A percentile compares a stretch with the other conserved stretches of the same genome.
phyloP scores from a whole-genome alignment of 202 grass and related monocot genomes.

The Setaria italica region DNA sequence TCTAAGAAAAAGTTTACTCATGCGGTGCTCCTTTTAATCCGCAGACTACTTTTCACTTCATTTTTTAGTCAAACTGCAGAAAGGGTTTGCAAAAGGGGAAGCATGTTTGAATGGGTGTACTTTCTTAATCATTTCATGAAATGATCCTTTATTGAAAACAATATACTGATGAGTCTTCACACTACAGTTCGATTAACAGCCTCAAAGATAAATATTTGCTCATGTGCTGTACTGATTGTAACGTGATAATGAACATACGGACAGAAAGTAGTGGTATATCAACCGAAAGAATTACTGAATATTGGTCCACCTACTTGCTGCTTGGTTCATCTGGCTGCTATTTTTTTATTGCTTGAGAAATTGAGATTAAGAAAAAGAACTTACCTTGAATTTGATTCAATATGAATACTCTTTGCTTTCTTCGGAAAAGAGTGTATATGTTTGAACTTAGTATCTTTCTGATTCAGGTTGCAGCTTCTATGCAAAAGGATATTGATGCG shows the following conservation, averaged over 20 bases:
- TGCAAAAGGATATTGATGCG: constrained; percentile 95
- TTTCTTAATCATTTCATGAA: constrained; percentile 46
- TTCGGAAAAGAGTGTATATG: neutral
- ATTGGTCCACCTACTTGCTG: neutral
- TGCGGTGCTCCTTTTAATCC: constrained; percentile 47
- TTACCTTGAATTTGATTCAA: neutral
- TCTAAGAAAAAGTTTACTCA: constrained; percentile 50
- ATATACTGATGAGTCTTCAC: neutral
- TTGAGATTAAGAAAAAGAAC: neutral
- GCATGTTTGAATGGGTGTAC: constrained; percentile 51
- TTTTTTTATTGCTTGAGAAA: neutral
- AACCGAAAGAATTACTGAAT: neutral
- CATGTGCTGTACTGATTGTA: neutral
- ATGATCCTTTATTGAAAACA: constrained; percentile 36
- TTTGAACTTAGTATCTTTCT: constrained; percentile 42
- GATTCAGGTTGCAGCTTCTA: constrained; percentile 96
- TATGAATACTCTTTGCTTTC: neutral
- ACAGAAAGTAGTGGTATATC: constrained; percentile 8
- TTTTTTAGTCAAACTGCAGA: constrained; percentile 51
- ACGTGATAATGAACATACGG: constrained; percentile 14
- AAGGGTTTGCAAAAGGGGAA: constrained; percentile 42
- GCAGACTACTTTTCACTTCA: constrained; percentile 28
- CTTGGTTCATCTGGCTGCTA: constrained; percentile 26
- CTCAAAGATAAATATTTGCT: neutral
- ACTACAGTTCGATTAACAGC: neutral